These are phyloP conservation scores for Pseudophaeomoniella oleicola DNA, from an alignment of 2,329 filamentous ascomycete genomes.

Conservation along the genomic window DNA sequence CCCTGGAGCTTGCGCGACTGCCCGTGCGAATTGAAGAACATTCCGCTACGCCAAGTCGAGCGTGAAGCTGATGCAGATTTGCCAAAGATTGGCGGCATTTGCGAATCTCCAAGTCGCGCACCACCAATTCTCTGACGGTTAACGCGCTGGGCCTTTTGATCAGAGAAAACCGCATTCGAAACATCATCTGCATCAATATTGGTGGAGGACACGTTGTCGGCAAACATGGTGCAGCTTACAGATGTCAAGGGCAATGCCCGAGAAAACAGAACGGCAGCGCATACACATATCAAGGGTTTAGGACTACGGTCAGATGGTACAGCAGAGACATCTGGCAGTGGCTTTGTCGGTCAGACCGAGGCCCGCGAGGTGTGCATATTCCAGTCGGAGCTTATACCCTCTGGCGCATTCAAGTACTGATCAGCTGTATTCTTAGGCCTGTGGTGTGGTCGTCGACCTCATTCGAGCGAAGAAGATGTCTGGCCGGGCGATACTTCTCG, in stretches of 20 bases:
- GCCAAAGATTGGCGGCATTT: too few relatives aligned
- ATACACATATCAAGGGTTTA: slow-evolving; percentile 95
- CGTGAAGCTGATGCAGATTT: too few relatives aligned
- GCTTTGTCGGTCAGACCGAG: slow-evolving; percentile 77
- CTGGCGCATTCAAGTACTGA: slow-evolving; percentile 3
- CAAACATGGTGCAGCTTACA: slow-evolving; percentile 73
- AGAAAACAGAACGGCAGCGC: slow-evolving; percentile 89
- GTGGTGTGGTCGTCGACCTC: slow-evolving; percentile 87
- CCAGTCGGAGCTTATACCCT: neutral
- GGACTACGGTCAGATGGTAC: slow-evolving; percentile 75
- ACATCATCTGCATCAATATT: too few relatives aligned
- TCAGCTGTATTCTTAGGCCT: too few relatives aligned
- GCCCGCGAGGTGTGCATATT: slow-evolving; percentile 62
- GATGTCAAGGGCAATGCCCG: slow-evolving; percentile 89
- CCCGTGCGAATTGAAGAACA: too few relatives aligned
- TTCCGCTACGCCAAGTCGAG: too few relatives aligned
- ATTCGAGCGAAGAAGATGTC: slow-evolving; percentile 97
- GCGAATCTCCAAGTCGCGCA: too few relatives aligned
- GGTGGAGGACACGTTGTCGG: too few relatives aligned
- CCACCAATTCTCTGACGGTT: too few relatives aligned
- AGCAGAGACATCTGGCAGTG: slow-evolving; percentile 63
- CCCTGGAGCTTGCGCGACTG: too few relatives aligned
- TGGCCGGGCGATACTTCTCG: slow-evolving; percentile 79
- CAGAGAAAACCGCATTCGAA: too few relatives aligned
- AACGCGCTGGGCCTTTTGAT: too few relatives aligned